phyloP scores from a whole-genome alignment of 305 asterid species.

The Rubia tinctorum region DNA sequence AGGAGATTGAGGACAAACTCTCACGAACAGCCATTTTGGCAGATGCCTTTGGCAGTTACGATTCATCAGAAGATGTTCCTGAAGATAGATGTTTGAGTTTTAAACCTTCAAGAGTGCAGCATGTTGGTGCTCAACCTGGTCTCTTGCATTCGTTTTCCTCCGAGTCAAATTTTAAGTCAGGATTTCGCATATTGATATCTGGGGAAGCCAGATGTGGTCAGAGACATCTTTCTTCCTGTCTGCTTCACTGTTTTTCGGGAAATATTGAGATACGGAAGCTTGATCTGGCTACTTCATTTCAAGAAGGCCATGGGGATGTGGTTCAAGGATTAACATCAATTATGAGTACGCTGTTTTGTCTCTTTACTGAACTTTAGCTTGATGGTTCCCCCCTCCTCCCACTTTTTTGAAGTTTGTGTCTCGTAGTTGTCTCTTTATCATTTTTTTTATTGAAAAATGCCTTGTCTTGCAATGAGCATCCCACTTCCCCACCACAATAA shows the following conservation, averaged over 20 bases:
- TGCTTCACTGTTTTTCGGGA: constrained; percentile 88
- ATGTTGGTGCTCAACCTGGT: constrained; percentile 45
- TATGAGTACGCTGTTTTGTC: constrained; percentile 60
- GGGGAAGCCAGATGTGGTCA: constrained; percentile 89
- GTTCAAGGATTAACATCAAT: constrained; percentile 74
- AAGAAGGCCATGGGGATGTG: constrained; percentile 96
- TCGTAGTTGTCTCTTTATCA: background rate
- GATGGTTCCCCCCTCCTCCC: background rate
- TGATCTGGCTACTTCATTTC: constrained; percentile 85
- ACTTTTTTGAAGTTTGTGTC: background rate
- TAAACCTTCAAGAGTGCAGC: constrained; percentile 49
- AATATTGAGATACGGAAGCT: constrained; percentile 76
- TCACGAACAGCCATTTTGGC: constrained; percentile 42
- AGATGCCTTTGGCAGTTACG: constrained; percentile 38
- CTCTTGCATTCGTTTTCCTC: constrained; percentile 34
- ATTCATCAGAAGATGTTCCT: constrained; percentile 31
- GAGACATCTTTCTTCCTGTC: constrained; percentile 92
- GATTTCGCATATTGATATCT: constrained; percentile 78
- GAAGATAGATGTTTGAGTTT: constrained; percentile 38
- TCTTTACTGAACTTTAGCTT: background rate
- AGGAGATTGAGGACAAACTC: constrained; percentile 65
- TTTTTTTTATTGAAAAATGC: background rate
- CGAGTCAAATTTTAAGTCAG: constrained; percentile 47
- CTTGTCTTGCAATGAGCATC: background rate
- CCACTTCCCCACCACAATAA: background rate